Conservation (phyloP, 2,329 filamentous ascomycete genomes). For the Cercospora sesami region DNA sequence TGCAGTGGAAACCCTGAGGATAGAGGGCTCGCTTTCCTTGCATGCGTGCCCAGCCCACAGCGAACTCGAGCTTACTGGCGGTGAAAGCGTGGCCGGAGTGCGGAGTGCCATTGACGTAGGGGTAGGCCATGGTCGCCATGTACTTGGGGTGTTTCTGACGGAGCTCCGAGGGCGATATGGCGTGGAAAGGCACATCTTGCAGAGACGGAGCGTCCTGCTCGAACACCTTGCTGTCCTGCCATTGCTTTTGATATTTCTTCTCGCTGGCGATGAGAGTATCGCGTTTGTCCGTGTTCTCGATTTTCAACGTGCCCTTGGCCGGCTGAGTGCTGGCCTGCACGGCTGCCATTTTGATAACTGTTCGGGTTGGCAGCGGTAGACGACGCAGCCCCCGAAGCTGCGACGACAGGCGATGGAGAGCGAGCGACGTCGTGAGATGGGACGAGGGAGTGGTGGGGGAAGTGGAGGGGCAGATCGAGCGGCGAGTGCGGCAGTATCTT, state of each 20-base stretch:
- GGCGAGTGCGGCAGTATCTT: background rate
- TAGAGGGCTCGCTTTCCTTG: slow-evolving; percentile 84
- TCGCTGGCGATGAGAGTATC: slow-evolving; percentile 79
- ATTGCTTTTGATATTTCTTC: slow-evolving; percentile 88
- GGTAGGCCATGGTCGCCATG: slow-evolving; percentile 76
- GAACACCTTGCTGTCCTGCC: slow-evolving; percentile 77
- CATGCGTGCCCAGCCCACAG: slow-evolving; percentile 82
- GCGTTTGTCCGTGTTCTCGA: slow-evolving; percentile 81
- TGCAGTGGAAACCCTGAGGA: slow-evolving; percentile 93
- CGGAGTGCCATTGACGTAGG: slow-evolving; percentile 78
- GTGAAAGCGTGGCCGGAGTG: slow-evolving; percentile 94
- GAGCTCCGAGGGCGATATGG: slow-evolving; percentile 71
- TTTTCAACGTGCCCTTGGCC: slow-evolving; percentile 63
- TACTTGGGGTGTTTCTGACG: slow-evolving; percentile 85
- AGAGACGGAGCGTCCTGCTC: slow-evolving; percentile 80
- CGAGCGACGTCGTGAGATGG: slow-evolving; percentile 34
- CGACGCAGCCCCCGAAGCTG: slow-evolving; percentile 40
- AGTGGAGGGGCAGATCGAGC: slow-evolving; percentile 1
- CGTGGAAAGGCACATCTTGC: slow-evolving; percentile 72
- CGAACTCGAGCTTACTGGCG: slow-evolving; percentile 89
- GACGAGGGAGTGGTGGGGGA: slow-evolving; percentile 18
- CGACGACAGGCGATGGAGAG: slow-evolving; percentile 25
- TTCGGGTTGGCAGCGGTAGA: slow-evolving; percentile 10
- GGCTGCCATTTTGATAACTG: slow-evolving; percentile 47
- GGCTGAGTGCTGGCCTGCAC: slow-evolving; percentile 53